Conservation (phyloP, 2,329 filamentous ascomycete species). For the Colletotrichum tanaceti region DNA sequence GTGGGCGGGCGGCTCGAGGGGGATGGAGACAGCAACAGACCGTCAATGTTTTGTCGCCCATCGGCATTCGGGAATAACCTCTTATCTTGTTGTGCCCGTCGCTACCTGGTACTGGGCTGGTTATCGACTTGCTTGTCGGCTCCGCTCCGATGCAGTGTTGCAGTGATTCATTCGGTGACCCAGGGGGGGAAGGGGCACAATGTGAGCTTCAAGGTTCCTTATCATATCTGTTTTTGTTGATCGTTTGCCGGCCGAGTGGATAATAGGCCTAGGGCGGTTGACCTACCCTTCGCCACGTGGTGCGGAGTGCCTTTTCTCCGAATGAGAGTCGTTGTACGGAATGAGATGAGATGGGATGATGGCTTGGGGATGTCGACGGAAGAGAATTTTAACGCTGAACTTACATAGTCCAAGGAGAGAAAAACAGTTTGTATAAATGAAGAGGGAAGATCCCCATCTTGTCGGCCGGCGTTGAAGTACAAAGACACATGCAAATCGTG, state of each 20-base stretch:
- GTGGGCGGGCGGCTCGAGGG: background rate
- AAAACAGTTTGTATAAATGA: too few species aligned
- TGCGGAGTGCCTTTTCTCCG: background rate
- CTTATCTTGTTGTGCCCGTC: conserved; percentile 15
- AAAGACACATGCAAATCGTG: too few species aligned
- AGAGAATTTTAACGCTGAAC: conserved; percentile 8
- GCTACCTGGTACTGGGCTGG: too few species aligned
- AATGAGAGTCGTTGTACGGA: too few species aligned
- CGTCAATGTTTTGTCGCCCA: background rate
- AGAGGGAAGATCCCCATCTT: background rate
- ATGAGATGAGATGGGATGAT: too few species aligned
- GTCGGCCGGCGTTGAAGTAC: background rate
- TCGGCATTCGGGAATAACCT: background rate
- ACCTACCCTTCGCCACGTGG: background rate
- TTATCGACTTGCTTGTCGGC: conserved; percentile 2
- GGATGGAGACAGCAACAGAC: background rate
- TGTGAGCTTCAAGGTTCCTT: conserved; percentile 21
- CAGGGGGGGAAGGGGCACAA: conserved; percentile 5
- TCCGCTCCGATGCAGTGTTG: conserved; percentile 2
- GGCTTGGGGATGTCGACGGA: conserved; percentile 20
- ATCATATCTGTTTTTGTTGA: conserved; percentile 30
- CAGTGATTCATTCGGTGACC: conserved; percentile 25
- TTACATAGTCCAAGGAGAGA: conserved; percentile 8
- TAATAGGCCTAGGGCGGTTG: background rate
- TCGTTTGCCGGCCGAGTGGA: conserved; percentile 3